Evolutionary conservation across 2,329 filamentous ascomycete species (phyloP).

Genomic region (Penicillium crustosum): DNA sequence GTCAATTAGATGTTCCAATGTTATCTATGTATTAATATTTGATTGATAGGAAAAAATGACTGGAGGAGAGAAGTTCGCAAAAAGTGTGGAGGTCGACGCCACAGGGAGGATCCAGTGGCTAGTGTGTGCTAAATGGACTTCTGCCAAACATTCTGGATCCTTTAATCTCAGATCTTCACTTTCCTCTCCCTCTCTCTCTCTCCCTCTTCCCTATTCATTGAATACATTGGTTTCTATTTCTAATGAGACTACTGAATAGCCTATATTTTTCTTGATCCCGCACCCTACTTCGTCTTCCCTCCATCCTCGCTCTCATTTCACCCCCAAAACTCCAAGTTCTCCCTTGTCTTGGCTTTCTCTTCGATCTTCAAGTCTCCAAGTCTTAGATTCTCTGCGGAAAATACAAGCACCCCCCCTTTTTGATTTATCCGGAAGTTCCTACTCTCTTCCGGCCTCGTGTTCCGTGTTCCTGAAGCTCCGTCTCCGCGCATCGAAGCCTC

Average conservation of each 20-base stretch:
- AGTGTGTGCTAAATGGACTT: slow-evolving; percentile 14
- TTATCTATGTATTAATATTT: not conserved
- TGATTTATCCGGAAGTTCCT: slow-evolving; percentile 5
- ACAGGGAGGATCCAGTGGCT: slow-evolving; percentile 13
- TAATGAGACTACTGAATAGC: not conserved
- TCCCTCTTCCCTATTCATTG: not conserved
- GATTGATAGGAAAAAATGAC: not conserved
- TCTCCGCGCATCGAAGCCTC: slow-evolving; percentile 12
- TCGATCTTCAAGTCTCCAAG: not conserved
- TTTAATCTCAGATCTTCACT: slow-evolving; percentile 19
- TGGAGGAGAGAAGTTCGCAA: not conserved
- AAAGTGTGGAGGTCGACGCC: slow-evolving; percentile 11
- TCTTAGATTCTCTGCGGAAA: not conserved
- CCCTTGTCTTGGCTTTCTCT: slow-evolving; percentile 10
- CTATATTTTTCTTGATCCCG: not conserved
- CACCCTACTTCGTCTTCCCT: slow-evolving; percentile 7
- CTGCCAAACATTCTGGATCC: slow-evolving; percentile 14
- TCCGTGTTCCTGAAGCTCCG: slow-evolving; percentile 10
- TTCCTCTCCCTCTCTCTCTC: slow-evolving; percentile 13
- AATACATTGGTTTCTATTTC: not conserved
- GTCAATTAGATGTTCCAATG: not conserved
- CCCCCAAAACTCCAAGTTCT: slow-evolving; percentile 6
- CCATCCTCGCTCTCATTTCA: slow-evolving; percentile 9
- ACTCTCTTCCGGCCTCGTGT: slow-evolving; percentile 7
- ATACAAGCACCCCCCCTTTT: not conserved